These are phyloP conservation scores for Colletotrichum simmondsii DNA, from an alignment of 2,329 filamentous ascomycete genomes.

Conservation along the genomic window DNA sequence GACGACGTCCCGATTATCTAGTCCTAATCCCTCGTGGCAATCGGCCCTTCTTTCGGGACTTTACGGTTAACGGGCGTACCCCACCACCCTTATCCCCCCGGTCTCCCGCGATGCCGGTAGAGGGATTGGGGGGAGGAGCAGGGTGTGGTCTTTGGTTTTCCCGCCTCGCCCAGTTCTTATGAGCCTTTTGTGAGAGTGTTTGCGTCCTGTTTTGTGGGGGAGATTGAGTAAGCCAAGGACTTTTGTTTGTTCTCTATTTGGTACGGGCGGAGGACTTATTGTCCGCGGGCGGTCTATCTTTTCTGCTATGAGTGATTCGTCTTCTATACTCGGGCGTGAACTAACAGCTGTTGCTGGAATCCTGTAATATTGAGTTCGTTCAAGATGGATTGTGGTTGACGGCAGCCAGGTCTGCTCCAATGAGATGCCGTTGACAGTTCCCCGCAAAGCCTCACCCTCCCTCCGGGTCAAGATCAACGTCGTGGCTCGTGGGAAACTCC, in stretches of 20 bases:
- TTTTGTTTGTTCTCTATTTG: background rate
- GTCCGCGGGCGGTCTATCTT: too few species aligned
- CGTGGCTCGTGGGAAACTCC: background rate
- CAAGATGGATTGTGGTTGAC: background rate
- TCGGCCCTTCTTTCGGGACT: slow-evolving; percentile 34
- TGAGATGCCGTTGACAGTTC: background rate
- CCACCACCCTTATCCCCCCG: background rate
- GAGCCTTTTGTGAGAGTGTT: background rate
- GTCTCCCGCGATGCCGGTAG: slow-evolving; percentile 25
- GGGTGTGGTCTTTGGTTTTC: background rate
- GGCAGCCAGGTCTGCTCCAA: background rate
- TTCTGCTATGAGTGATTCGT: too few species aligned
- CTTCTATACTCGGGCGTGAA: too few species aligned
- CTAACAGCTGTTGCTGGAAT: too few species aligned
- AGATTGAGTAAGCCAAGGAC: background rate
- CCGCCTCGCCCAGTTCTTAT: background rate
- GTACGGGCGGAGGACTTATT: background rate
- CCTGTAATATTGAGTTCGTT: background rate
- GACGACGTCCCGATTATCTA: slow-evolving; percentile 34
- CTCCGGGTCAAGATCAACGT: background rate
- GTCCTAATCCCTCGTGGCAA: slow-evolving; percentile 20
- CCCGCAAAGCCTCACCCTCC: background rate
- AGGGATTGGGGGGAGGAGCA: background rate
- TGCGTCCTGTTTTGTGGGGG: background rate
- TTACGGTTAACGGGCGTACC: slow-evolving; percentile 15